Evolutionary conservation across 2,329 filamentous ascomycete genomes (phyloP).

Genomic region (Aspergillus proliferans): DNA sequence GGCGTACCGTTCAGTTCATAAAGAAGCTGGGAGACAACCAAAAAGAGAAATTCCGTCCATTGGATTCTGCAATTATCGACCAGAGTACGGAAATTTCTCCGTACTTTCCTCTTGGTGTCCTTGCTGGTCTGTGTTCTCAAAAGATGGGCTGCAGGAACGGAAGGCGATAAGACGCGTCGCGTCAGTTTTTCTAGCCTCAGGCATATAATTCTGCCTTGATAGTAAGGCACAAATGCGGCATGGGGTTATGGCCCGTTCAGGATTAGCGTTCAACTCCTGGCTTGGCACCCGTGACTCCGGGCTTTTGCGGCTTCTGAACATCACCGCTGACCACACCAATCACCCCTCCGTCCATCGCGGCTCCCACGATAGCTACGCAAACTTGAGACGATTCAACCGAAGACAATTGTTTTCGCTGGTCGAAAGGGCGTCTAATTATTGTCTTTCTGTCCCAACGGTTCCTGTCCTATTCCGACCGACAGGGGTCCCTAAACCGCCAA

Average conservation of each 20-base stretch:
- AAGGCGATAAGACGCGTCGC: slow-evolving; percentile 25
- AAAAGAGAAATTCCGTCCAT: neutral
- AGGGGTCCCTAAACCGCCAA: slow-evolving; percentile 14
- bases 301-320: slow-evolving; percentile 35
- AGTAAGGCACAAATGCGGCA: slow-evolving; percentile 21
- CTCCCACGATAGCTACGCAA: slow-evolving; percentile 15
- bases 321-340: slow-evolving; percentile 22
- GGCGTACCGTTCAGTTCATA: neutral
- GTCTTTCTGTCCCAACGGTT: slow-evolving; percentile 5
- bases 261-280: slow-evolving; percentile 26
- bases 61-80: neutral
- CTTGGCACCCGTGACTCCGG: slow-evolving; percentile 19
- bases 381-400: slow-evolving; percentile 21
- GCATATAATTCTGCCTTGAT: slow-evolving; percentile 13
- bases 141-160: slow-evolving; percentile 1
- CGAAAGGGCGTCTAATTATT: slow-evolving; percentile 6
- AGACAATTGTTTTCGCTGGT: slow-evolving; percentile 6
- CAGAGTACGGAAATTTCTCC: neutral
- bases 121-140: neutral
- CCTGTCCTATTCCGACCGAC: slow-evolving; percentile 8
- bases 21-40: neutral
- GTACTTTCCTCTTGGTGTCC: neutral
- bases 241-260: slow-evolving; percentile 15
- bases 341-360: slow-evolving; percentile 24
- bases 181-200: slow-evolving; percentile 21